A percentile compares a stretch with the other conserved stretches of the same genome.
Evolutionary conservation across 2,329 filamentous ascomycete species (phyloP).

Genomic region (Nigrograna mackinnonii): DNA sequence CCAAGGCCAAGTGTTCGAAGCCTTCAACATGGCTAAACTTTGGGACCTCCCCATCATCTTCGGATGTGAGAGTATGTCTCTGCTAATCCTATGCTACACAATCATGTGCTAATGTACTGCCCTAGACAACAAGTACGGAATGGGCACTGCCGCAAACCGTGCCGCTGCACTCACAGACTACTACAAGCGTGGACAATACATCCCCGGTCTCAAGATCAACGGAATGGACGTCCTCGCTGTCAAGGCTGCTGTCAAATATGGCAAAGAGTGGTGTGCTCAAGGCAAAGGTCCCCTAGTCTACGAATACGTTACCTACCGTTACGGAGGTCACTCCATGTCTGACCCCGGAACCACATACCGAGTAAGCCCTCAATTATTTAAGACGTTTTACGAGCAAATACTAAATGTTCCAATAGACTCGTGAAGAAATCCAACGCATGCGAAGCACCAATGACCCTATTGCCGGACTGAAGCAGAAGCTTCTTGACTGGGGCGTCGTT

Average conservation of each 20-base stretch:
- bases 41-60: conserved; percentile 97
- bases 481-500: conserved; percentile 91
- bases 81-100: background rate
- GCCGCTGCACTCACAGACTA: conserved; percentile 97
- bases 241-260: conserved; percentile 93
- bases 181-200: conserved; percentile 99
- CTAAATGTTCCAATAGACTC: conserved; percentile 58
- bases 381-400: background rate
- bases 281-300: conserved; percentile 94
- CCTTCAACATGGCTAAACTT: conserved; percentile 99
- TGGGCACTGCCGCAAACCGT: conserved; percentile 95
- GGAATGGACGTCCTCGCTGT: conserved; percentile 99
- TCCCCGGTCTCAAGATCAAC: conserved; percentile 98
- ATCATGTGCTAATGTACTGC: conserved; percentile 16
- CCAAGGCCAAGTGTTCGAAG: conserved; percentile 99
- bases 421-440: conserved; percentile 99
- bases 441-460: conserved; percentile 98
- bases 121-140: conserved; percentile 99
- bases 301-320: conserved; percentile 99
- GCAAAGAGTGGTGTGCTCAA: conserved; percentile 80
- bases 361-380: conserved; percentile 38
- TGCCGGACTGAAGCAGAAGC: conserved; percentile 95
- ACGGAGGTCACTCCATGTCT: conserved; percentile 99
- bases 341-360: conserved; percentile 99
- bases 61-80: conserved; percentile 89